These are phyloP conservation scores for Cystofilobasidium macerans DNA, from an alignment of 768 basidiomycete genomes.

Conservation along the genomic window DNA sequence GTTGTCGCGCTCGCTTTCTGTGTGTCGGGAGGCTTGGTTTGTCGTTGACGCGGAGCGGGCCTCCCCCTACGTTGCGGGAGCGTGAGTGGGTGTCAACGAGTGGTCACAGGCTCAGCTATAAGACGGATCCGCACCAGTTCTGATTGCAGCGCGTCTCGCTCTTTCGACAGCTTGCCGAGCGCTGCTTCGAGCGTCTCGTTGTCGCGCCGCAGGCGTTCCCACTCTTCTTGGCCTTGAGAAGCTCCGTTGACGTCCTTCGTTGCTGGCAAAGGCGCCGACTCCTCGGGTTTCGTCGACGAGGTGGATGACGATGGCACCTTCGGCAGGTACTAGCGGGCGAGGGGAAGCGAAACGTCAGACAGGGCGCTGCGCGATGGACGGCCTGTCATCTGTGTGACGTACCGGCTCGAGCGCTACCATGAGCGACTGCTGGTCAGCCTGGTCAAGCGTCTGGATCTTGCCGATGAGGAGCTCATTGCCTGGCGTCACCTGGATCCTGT, in stretches of 20 bases:
- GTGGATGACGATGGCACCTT: background rate
- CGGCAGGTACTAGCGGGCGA: conserved; percentile 5
- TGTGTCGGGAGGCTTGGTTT: too few relatives aligned
- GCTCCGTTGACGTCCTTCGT: conserved; percentile 59
- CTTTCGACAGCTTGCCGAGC: conserved; percentile 62
- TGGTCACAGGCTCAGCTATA: background rate
- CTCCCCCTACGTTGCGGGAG: background rate
- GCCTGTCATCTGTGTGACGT: too few relatives aligned
- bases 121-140: conserved; percentile 40
- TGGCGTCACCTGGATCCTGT: conserved; percentile 21
- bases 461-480: conserved; percentile 72
- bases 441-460: conserved; percentile 71
- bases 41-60: background rate
- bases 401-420: conserved; percentile 95
- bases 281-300: background rate
- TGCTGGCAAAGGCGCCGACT: background rate
- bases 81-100: background rate
- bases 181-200: conserved; percentile 78
- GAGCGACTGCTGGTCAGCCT: conserved; percentile 71
- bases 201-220: conserved; percentile 63
- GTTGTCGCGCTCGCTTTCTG: background rate
- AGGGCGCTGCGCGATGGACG: background rate
- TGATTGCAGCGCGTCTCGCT: conserved; percentile 63
- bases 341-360: background rate
- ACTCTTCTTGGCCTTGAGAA: conserved; percentile 68